Percentiles rank a stretch among this genome's conserved stretches.
Evolutionary conservation across 768 basidiomycete genomes (phyloP).

Genomic region (Boletus coccyginus): DNA sequence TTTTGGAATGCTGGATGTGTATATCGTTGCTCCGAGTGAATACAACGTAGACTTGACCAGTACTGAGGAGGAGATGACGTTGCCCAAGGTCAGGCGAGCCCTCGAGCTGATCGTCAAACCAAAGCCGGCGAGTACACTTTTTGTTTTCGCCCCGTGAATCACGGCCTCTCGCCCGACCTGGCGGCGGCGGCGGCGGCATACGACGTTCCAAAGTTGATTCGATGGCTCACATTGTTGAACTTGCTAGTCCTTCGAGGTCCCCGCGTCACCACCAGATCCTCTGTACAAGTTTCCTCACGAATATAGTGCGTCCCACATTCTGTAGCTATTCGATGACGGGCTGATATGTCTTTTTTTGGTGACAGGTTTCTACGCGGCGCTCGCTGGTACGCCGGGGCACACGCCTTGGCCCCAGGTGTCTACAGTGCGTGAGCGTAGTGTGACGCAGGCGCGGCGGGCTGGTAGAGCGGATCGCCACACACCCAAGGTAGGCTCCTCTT

Average conservation of each 20-base stretch:
- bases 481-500: not conserved
- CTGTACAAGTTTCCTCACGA: conserved; percentile 26
- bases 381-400: conserved; percentile 17
- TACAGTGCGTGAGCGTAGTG: not conserved
- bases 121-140: conserved; percentile 24
- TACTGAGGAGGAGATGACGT: conserved; percentile 1
- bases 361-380: conserved; percentile 23
- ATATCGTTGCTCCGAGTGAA: not conserved
- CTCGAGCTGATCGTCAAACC: conserved; percentile 29
- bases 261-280: conserved; percentile 23
- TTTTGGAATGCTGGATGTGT: conserved; percentile 13
- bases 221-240: not conserved
- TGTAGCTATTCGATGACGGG: no score
- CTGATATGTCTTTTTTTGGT: not conserved
- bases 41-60: no score
- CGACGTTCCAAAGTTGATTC: not conserved
- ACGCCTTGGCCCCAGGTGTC: conserved; percentile 7
- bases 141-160: no score
- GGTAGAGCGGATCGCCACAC: not conserved
- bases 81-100: conserved; percentile 12
- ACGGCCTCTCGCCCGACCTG: not conserved
- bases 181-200: not conserved
- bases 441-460: not conserved
- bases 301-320: conserved; percentile 11
- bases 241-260: conserved; percentile 26